Conservation (phyloP, 2,329 filamentous ascomycete genomes). For the Pezicula carpinea region DNA sequence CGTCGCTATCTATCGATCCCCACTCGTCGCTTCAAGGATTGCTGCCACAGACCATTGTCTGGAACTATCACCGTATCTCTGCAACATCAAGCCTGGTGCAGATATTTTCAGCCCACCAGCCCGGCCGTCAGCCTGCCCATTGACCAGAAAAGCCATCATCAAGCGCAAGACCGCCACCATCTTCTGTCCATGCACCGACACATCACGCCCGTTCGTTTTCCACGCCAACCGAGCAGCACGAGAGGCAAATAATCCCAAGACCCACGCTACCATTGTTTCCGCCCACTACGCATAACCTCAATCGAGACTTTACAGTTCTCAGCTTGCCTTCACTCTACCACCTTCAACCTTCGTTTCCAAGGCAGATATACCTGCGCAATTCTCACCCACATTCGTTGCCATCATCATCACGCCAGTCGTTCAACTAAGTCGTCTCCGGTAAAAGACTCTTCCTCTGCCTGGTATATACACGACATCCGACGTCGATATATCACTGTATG, state of each 20-base stretch:
- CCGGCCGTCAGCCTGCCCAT: too few relatives aligned
- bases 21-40: too few relatives aligned
- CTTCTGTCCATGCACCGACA: too few relatives aligned
- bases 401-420: not conserved
- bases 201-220: too few relatives aligned
- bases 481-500: not conserved
- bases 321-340: not conserved
- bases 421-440: not conserved
- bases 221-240: not conserved
- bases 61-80: too few relatives aligned
- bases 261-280: not conserved
- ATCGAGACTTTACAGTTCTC: not conserved
- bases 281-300: too few relatives aligned
- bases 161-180: too few relatives aligned
- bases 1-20: too few relatives aligned
- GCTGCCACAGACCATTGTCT: too few relatives aligned
- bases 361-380: not conserved
- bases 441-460: not conserved
- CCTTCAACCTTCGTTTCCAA: not conserved
- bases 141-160: too few relatives aligned
- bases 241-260: not conserved
- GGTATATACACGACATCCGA: not conserved
- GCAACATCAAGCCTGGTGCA: too few relatives aligned
- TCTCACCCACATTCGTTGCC: not conserved
- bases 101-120: too few relatives aligned